A percentile compares a stretch with the other conserved stretches of the same genome.
Conservation (phyloP, 75 land plant species). For the Picea glauca region DNA sequence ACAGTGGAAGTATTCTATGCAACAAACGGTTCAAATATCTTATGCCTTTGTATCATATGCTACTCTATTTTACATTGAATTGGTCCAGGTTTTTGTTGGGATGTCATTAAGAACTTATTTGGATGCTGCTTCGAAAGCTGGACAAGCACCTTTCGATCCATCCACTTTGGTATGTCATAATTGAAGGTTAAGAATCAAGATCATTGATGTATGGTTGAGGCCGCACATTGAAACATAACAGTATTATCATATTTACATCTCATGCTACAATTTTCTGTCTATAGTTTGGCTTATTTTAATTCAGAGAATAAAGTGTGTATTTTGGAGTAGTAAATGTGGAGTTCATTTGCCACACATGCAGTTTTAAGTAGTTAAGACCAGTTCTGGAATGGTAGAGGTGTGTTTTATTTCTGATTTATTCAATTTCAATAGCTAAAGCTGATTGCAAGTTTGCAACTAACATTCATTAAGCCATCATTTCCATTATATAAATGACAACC, state of each 20-base stretch:
- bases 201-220: background rate
- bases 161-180: slow-evolving; percentile 36
- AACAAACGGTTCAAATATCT: background rate
- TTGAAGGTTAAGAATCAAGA: background rate
- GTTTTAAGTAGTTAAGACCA: background rate
- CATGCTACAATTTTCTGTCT: background rate
- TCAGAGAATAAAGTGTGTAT: background rate
- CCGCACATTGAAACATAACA: background rate
- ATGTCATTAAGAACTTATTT: slow-evolving; percentile 40
- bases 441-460: background rate
- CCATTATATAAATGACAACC: background rate
- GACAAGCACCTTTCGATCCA: slow-evolving; percentile 56
- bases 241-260: background rate
- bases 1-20: background rate
- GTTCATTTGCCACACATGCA: background rate
- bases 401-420: no score
- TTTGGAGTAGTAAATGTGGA: background rate
- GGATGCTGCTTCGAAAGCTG: slow-evolving; percentile 52
- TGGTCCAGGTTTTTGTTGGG: slow-evolving; percentile 40
- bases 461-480: background rate
- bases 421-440: no score
- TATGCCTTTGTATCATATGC: background rate
- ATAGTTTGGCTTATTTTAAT: background rate
- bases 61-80: background rate
- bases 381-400: background rate